Evolutionary conservation across 1,284 basidiomycete species (phyloP), one percentile per base, ranked within the genome.

Genomic region (Austropuccinia psidii): DNA sequence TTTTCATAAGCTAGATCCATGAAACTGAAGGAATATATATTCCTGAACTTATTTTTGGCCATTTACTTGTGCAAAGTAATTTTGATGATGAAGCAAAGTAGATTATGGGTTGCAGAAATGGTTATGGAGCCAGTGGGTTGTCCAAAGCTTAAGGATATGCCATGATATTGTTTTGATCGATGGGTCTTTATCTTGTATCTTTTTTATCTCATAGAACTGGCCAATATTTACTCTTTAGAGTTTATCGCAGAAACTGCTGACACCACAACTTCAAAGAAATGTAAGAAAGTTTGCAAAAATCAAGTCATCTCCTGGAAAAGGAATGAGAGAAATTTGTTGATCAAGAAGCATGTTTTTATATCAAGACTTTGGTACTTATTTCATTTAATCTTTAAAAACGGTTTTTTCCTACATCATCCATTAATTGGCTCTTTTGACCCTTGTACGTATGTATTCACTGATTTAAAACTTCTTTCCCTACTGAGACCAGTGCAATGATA

Each of bases 41-140:
- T 75, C 96, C 96, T 0, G 93, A 98, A 79, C 86, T 99, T 76
- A 98, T 98, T 79, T 99, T 99, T 79, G 50, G 49, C 11, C 50
- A 9, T 67, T 78, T 79, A 11, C 86, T 98, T 52, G 93, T 95
- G 0, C 93, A 91, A 24, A 96, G 93, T 73, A 98, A 98, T 83
- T 98, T 97, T 80, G 95, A 99, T 80, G 91, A 94, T 81, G 94
- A 98, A 83, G 97, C 93, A 85, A 98, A 98, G 83, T 86, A 98
- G 60, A 97, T 93, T 0, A 77, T 76, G 2, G 96, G 96, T 83
- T 96, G 96, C 82, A 87, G 96, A 79, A 99, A 98, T 80, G 96
- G 96, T 80, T 98, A 93, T 79, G 96, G 96, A 80, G 96, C 96
- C 66, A 97, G 68, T 70, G n/a, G 39, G 54, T 49, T 27, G 21